Conservation (phyloP, 2,329 filamentous ascomycete species). For the Colletotrichum endophyticum region DNA sequence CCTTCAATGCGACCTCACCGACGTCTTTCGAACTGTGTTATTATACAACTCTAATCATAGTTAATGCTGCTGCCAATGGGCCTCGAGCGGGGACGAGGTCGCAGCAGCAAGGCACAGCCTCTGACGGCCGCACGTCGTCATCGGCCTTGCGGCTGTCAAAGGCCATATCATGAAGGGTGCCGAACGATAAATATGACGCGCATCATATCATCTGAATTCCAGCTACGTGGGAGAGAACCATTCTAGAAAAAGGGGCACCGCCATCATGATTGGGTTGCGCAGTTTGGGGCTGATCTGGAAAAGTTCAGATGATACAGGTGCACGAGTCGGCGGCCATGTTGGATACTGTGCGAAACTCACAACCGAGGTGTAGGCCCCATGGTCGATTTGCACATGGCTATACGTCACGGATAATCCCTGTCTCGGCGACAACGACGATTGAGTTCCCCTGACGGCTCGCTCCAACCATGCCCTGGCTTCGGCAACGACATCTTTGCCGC, state of each 20-base stretch:
- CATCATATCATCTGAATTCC: background rate
- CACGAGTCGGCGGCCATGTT: background rate
- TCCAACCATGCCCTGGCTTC: background rate
- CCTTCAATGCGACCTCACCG: background rate
- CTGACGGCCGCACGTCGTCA: background rate
- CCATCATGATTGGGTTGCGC: background rate
- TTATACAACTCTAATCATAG: background rate
- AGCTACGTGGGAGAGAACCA: background rate
- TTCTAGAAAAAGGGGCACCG: background rate
- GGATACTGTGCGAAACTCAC: background rate
- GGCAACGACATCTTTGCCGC: background rate
- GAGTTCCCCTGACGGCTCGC: background rate
- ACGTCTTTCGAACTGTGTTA: background rate
- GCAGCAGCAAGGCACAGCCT: background rate
- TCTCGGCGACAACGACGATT: background rate
- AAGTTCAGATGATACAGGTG: constrained; percentile 7
- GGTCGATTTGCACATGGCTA: background rate
- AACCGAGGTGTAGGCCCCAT: background rate
- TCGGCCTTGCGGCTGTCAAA: background rate
- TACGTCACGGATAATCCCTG: background rate
- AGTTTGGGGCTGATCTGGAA: background rate
- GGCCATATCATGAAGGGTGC: background rate
- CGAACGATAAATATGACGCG: background rate
- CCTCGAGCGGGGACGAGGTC: background rate
- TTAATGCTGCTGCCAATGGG: background rate